Base-by-base conservation (phyloP, 129 eudicot species). In the Mikania micrantha region DNA sequence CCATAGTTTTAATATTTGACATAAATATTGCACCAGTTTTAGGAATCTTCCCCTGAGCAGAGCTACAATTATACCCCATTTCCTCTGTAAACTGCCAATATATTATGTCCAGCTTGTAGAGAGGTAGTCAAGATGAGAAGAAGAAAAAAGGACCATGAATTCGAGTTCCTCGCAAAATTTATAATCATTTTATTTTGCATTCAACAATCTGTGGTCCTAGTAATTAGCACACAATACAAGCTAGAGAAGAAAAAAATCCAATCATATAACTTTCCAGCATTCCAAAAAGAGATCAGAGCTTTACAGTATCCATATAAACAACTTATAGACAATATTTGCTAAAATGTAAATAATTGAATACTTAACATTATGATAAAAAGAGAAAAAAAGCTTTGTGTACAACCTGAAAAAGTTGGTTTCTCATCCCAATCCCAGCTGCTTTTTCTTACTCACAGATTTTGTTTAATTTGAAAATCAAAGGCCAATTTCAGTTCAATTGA, bases 11-110 rank as follows among this genome's bases (percentile, higher is more conserved):
- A 8, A 0, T 16, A 78, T 80, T 88, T 57, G 89, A 80, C 88
- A 88, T 81, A 71, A 92, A 83, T 75, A 92, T 85, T 20, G 98
- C 98, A 66, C 98, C 98, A 40, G 27, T 71, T 35, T 78, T 78
- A 11, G 95, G 94, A 36, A 80, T 19, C 50, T 54, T 66, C 39
- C 92, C 92, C 20, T 57, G 24, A 58, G 39, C 77, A 56, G 19
- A 35, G 38, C 61, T 75, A 69, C 34, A 24, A 35, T 60, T 60
- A 25, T 68, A 67, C 44, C 76, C 69, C 68, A 78, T 80, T 61
- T 80, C 73, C 21, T 72, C 44, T 45, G 66, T 59, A 27, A 74
- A 65, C 83, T 85, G 78, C 71, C 76, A 70, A 38, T 29, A 71
- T 19, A 75, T 54, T 47, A 38, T 41, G 70, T 58, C 68, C 74